These are phyloP conservation scores for Leccinum longicurvipes DNA, from an alignment of 768 basidiomycete species.

Conservation along the genomic window DNA sequence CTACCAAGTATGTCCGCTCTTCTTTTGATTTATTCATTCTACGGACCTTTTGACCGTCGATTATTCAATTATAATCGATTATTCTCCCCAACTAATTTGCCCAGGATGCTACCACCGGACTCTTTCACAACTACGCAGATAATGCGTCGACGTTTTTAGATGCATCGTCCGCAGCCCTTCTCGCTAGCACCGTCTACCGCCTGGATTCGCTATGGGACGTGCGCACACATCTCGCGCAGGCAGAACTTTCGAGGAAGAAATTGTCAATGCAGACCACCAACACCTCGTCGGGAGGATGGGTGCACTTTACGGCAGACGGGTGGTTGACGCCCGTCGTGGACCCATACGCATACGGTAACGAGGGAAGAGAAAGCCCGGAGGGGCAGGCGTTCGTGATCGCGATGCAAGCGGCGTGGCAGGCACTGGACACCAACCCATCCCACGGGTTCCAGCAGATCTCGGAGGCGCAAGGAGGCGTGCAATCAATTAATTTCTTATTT, in stretches of 20 bases:
- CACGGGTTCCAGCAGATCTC: too few relatives aligned
- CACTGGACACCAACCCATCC: constrained; percentile 39
- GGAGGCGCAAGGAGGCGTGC: too few relatives aligned
- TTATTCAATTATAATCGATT: too few relatives aligned
- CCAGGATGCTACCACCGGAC: constrained; percentile 9
- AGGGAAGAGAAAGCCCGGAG: constrained; percentile 62
- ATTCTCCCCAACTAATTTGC: too few relatives aligned
- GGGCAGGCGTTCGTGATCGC: constrained; percentile 76
- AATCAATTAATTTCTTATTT: too few relatives aligned
- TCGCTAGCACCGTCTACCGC: constrained; percentile 76
- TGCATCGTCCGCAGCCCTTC: constrained; percentile 65
- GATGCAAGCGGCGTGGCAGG: constrained; percentile 66
- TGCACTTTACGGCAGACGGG: constrained; percentile 55
- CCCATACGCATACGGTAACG: constrained; percentile 49
- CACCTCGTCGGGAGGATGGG: constrained; percentile 18
- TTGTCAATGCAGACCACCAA: constrained; percentile 26
- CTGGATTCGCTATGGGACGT: constrained; percentile 52
- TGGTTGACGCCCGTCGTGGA: constrained; percentile 77
- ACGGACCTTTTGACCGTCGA: too few relatives aligned
- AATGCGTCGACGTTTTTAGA: constrained; percentile 63
- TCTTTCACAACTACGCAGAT: constrained; percentile 72
- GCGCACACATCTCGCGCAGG: constrained; percentile 49
- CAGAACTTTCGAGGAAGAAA: constrained; percentile 51
- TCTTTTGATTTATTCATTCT: background rate
- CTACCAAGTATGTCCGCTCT: constrained; percentile 44